Evolutionary conservation across 2,329 filamentous ascomycete genomes (phyloP), one percentile per base, ranked within the genome.

Genomic region (Reticulascus tulasneorum): DNA sequence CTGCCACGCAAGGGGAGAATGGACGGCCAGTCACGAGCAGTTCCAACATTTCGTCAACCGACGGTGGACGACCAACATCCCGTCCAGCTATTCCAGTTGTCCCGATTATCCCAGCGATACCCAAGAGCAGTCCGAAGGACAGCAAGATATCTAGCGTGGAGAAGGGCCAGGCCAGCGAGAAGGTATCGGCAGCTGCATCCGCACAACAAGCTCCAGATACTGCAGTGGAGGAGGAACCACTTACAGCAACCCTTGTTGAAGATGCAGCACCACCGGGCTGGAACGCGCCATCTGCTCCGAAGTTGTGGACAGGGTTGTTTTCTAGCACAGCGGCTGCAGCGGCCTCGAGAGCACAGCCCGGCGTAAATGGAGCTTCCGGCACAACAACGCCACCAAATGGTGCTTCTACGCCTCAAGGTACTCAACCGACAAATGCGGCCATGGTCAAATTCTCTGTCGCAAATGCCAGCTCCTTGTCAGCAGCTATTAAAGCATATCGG

Each of bases 401-500:
- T 15, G 35, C 21, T n/a, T 10, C 19, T 15, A 21, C 33, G 5
- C 35, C 32, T 19, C 37, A 37, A 15, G 31, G 13, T 20, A 25
- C n/a, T 21, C 48, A 7, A 38, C 53, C 11, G 47, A 28, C 7
- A 42, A 42, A 9, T 36, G 40, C 11, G 19, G 12, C n/a, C 28
- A 28, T 5, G n/a, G 27, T 25, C 21, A 40, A 15, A 21, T 32
- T 42, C 21, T 25, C 40, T 17, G 13, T 32, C 11, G 38, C 35
- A 35, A 42, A 24, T 23, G 35, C 34, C 7, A 79, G 55, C 58
- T 82, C 85, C 13, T 67, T 94, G 33, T 82, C 79, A 4, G 86
- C 96, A 49, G 86, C 86, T 23, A 71, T 98, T 34, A 75, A 75
- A 32, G 76, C 78, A 19, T 93, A 90, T 58, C 77, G 75, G 35